A percentile compares a stretch with the other conserved stretches of the same genome.
Evolutionary conservation across 2,329 filamentous ascomycete species (phyloP).

Genomic region (Stachybotrys echinatus): DNA sequence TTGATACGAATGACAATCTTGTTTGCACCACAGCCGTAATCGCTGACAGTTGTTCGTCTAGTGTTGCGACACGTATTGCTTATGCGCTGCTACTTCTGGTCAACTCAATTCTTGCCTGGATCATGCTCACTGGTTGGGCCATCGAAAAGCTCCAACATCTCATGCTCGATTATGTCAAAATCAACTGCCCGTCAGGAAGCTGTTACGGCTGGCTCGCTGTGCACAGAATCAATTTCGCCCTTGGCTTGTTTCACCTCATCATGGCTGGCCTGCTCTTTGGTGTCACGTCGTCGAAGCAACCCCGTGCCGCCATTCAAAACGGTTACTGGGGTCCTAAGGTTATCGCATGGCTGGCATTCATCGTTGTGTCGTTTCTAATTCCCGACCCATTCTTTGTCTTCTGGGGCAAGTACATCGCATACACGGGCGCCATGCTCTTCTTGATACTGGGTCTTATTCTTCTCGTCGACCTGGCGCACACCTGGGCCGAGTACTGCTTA

Average conservation of each 20-base stretch:
- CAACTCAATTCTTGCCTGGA: conserved; percentile 96
- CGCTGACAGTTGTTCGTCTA: conserved; percentile 29
- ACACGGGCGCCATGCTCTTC: conserved; percentile 87
- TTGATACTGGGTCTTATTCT: conserved; percentile 87
- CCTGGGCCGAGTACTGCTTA: conserved; percentile 95
- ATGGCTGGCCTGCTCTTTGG: conserved; percentile 81
- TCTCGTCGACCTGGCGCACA: conserved; percentile 90
- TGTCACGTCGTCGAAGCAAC: conserved; percentile 80
- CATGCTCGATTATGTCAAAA: conserved; percentile 92
- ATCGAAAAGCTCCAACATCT: conserved; percentile 91
- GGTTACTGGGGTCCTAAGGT: conserved; percentile 99
- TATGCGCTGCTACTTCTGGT: conserved; percentile 91
- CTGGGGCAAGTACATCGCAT: conserved; percentile 91
- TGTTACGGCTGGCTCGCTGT: conserved; percentile 96
- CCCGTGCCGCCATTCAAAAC: conserved; percentile 85
- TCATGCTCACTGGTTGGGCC: conserved; percentile 98
- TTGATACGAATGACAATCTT: not conserved
- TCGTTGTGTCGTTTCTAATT: conserved; percentile 92
- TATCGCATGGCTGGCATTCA: conserved; percentile 77
- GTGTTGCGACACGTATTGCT: conserved; percentile 93
- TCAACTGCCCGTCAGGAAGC: conserved; percentile 82
- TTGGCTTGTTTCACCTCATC: conserved; percentile 88
- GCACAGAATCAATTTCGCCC: conserved; percentile 95
- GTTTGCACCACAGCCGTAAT: conserved; percentile 6
- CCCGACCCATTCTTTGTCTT: conserved; percentile 92